Percentiles rank a stretch among this genome's conserved stretches.
phyloP scores from a whole-genome alignment of 495 filamentous ascomycete genomes.

The Penicillium desertorum region DNA sequence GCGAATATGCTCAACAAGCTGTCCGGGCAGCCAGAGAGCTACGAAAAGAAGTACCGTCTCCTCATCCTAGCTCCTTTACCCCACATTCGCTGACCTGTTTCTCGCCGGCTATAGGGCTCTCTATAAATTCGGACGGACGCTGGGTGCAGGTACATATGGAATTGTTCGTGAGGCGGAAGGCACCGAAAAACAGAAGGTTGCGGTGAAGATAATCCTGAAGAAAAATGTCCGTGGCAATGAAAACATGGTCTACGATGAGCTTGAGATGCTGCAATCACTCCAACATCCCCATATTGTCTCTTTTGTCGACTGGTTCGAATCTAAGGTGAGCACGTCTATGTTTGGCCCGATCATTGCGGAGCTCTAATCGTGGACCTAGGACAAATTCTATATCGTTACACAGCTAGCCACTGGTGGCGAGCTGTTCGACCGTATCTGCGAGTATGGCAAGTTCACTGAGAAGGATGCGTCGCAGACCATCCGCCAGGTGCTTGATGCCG shows the following conservation, averaged over 20 bases:
- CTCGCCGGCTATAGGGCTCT: conserved; percentile 55
- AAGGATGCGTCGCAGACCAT: conserved; percentile 98
- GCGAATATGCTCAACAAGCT: conserved; percentile 95
- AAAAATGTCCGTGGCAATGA: conserved; percentile 99
- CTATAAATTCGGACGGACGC: conserved; percentile 88
- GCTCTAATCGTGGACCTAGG: conserved; percentile 51
- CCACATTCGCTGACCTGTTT: conserved; percentile 13
- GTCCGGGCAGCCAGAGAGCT: conserved; percentile 94
- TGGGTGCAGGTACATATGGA: conserved; percentile 97
- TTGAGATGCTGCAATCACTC: conserved; percentile 85
- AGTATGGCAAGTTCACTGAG: conserved; percentile 97
- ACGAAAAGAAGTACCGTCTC: conserved; percentile 84
- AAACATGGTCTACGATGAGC: conserved; percentile 96
- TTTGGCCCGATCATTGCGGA: not conserved
- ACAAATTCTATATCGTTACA: conserved; percentile 99
- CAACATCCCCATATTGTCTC: conserved; percentile 95
- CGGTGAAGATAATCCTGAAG: conserved; percentile 99
- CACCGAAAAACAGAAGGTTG: conserved; percentile 77
- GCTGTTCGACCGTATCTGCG: conserved; percentile 97
- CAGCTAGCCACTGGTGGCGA: conserved; percentile 95
- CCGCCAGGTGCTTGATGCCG: conserved; percentile 89
- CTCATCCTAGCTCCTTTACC: conserved; percentile 1
- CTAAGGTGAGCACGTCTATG: conserved; percentile 51
- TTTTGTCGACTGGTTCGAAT: conserved; percentile 99
- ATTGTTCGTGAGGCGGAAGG: conserved; percentile 92